Base-by-base conservation (phyloP, 2,329 filamentous ascomycete species). In the Dactylella cylindrospora region DNA sequence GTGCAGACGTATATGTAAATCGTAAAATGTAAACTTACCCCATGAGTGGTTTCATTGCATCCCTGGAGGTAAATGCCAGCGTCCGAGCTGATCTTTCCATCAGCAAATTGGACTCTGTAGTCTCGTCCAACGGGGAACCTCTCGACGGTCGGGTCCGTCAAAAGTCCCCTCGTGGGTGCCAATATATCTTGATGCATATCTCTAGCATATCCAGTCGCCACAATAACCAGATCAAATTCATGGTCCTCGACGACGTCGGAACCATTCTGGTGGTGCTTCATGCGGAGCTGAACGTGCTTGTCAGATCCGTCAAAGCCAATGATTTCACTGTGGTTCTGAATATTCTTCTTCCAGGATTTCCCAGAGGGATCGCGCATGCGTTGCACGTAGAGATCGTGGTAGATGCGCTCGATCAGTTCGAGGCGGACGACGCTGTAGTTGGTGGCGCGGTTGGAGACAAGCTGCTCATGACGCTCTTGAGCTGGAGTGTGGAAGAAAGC, bases 351-450 rank as follows among this genome's bases (percentile, higher is more conserved):
- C 90, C 90, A 96, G 59, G 80, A 76, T 22, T 75, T 77, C 72
- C 90, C 84, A 60, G 90, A 83, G 53, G 81, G 80, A 25, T 88
- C 78, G 39, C 80, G 78, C 47, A 95, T 80, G 43, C 84, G 82
- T 74, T 97, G 91, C 52, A 89, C 80, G 74, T 97, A 97, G 75
- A 95, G 84, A 53, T 81, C 82, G 73, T 91, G 84, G 73, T 94
- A 97, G 23, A 97, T 81, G 54, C 85, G 81, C 73, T 97, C 91
- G 55, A 97, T 87, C 44, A 97, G 80, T 67, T 88, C 82, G n/a
- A 95, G 80, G 5, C 91, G 84, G 2, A 98, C 91, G 3, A 97
- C 91, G 46, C 89, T 87, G 73, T 97, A 97, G 76, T 97, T 97
- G 62, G 91, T 97, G 23, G 83, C 84, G 60, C 86, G 85, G 67